A percentile compares a stretch with the other conserved stretches of the same genome.
Conservation (phyloP, 257 asterid genomes). For the Leptodermis oblonga region DNA sequence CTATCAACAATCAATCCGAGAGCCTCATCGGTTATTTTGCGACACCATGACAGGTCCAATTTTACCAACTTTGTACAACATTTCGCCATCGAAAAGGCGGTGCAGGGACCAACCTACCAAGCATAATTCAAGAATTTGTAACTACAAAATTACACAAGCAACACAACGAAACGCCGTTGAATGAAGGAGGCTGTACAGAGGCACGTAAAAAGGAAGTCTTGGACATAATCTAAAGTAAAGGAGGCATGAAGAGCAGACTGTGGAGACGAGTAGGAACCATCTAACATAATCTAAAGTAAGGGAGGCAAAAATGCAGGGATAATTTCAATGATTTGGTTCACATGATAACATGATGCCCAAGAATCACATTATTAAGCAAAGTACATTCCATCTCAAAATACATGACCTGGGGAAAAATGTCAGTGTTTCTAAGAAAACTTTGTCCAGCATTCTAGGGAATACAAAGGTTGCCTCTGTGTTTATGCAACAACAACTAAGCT, state of each 20-base stretch:
- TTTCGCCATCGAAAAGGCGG: slow-evolving; percentile 65
- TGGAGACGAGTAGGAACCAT: too few species aligned
- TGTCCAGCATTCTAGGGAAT: too few species aligned
- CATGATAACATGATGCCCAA: neutral
- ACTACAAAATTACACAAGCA: too few species aligned
- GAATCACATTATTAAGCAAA: too few species aligned
- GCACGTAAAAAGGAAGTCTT: neutral
- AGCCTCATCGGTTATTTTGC: slow-evolving; percentile 52
- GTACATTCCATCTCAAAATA: neutral
- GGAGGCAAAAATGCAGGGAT: too few species aligned
- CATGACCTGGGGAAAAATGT: neutral
- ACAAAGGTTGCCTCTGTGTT: neutral
- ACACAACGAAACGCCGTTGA: neutral
- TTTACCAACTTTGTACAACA: slow-evolving; percentile 42
- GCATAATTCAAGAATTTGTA: too few species aligned
- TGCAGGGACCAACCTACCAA: slow-evolving; percentile 48
- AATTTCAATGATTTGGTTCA: neutral
- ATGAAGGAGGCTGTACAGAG: neutral
- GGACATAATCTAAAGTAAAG: neutral
- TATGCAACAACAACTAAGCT: too few species aligned
- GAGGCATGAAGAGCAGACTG: too few species aligned
- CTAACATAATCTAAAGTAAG: neutral
- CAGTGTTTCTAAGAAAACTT: too few species aligned
- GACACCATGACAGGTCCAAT: slow-evolving; percentile 84
- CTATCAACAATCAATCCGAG: slow-evolving; percentile 70